A percentile compares a stretch with the other conserved stretches of the same genome.
Evolutionary conservation across 1,284 basidiomycete genomes (phyloP).

Genomic region (Thecaphora thlaspeos): DNA sequence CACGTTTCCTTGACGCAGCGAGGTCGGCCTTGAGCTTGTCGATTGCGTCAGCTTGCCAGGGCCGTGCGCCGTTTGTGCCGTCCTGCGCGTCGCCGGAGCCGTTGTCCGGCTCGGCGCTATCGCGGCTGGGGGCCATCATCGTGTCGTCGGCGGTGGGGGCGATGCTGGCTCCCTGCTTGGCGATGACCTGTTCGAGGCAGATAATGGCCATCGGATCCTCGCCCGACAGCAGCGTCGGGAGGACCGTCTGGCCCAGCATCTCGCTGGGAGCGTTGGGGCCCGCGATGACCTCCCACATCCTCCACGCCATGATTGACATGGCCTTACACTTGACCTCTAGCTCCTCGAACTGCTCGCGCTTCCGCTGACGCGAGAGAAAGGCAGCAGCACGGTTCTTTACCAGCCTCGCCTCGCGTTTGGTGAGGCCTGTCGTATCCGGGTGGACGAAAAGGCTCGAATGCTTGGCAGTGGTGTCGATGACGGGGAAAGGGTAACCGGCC

Average conservation of each 20-base stretch:
- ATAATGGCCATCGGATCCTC: conserved; percentile 32
- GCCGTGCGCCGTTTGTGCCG: not conserved
- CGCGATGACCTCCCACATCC: conserved; percentile 46
- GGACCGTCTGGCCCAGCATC: conserved; percentile 15
- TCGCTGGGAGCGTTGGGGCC: conserved; percentile 27
- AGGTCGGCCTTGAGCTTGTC: conserved; percentile 5
- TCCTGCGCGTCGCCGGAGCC: not conserved
- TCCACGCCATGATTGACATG: conserved; percentile 51
- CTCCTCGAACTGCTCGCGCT: conserved; percentile 84
- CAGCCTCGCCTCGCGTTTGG: conserved; percentile 82
- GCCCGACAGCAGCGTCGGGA: conserved; percentile 26
- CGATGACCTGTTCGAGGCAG: conserved; percentile 40
- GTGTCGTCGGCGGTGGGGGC: conserved; percentile 41
- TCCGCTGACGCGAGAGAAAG: conserved; percentile 82
- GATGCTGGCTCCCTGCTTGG: conserved; percentile 41
- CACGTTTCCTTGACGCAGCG: conserved; percentile 3
- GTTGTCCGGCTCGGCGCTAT: not conserved
- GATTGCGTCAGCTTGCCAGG: not conserved
- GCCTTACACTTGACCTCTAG: conserved; percentile 73
- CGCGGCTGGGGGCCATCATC: not conserved
- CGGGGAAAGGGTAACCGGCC: conserved; percentile 54
- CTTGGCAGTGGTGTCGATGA: conserved; percentile 56
- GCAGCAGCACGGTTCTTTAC: conserved; percentile 89
- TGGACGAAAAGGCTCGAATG: conserved; percentile 67
- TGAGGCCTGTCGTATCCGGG: conserved; percentile 80